phyloP scores from a whole-genome alignment of 192 early-diverging fungal genomes.

The Coemansia sp. region DNA sequence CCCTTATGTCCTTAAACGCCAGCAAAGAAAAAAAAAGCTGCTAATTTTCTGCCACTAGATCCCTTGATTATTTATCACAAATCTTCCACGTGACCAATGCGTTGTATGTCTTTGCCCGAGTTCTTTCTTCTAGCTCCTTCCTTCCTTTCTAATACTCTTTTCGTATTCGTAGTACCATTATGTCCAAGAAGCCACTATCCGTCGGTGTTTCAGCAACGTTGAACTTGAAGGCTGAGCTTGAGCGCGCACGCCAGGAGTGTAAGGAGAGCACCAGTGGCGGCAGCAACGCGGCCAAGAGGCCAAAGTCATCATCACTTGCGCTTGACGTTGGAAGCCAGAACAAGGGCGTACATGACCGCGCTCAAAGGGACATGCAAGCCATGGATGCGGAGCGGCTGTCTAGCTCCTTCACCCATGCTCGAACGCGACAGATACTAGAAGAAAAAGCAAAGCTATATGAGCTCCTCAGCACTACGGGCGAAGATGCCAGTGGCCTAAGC shows the following conservation, averaged over 20 bases:
- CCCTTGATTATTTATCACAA: background rate
- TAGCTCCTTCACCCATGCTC: background rate
- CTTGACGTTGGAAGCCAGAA: constrained; percentile 15
- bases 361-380: constrained; percentile 24
- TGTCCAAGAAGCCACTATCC: constrained; percentile 24
- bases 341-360: constrained; percentile 36
- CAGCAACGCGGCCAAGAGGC: constrained; percentile 1
- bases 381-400: background rate
- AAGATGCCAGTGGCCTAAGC: background rate
- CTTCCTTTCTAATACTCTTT: background rate
- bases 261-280: constrained; percentile 11
- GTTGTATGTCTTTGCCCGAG: background rate
- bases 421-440: constrained; percentile 27
- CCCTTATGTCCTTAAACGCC: background rate
- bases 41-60: constrained; percentile 6
- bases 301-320: background rate
- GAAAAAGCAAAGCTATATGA: constrained; percentile 50
- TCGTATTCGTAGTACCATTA: background rate
- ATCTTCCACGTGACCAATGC: background rate
- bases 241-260: constrained; percentile 35
- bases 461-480: constrained; percentile 19
- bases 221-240: constrained; percentile 38
- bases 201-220: constrained; percentile 35
- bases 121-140: background rate
- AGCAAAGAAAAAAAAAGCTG: constrained; percentile 5